Conservation (phyloP, 768 basidiomycete genomes). For the Crassisporium funariophilum region DNA sequence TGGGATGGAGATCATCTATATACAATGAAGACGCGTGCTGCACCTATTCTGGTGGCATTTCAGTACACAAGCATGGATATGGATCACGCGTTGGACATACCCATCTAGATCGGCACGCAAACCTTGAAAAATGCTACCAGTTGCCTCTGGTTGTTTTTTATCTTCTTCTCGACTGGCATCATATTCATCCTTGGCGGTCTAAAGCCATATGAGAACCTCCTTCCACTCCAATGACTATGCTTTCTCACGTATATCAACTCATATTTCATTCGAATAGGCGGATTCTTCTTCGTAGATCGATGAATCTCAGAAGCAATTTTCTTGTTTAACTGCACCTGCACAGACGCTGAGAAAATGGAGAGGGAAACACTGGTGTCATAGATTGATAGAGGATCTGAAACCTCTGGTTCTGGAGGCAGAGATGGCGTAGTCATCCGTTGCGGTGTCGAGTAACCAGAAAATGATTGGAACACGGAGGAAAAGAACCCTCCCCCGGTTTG, state of each 20-base stretch:
- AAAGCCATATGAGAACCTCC: slow-evolving; percentile 4
- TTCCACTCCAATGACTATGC: neutral
- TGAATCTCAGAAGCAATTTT: slow-evolving; percentile 75
- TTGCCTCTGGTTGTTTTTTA: slow-evolving; percentile 53
- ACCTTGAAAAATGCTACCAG: slow-evolving; percentile 85
- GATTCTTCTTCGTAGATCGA: slow-evolving; percentile 94
- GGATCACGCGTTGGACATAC: slow-evolving; percentile 38
- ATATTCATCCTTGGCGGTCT: slow-evolving; percentile 85
- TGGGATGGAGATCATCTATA: slow-evolving; percentile 18
- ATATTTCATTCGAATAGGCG: slow-evolving; percentile 72
- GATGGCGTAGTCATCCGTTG: slow-evolving; percentile 37
- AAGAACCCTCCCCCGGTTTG: slow-evolving; percentile 46
- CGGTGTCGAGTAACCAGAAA: slow-evolving; percentile 38
- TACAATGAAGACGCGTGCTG: slow-evolving; percentile 85
- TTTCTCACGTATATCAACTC: slow-evolving; percentile 80
- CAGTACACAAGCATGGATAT: neutral
- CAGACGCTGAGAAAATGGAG: slow-evolving; percentile 66
- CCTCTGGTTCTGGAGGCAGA: slow-evolving; percentile 34
- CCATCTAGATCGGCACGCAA: slow-evolving; percentile 85
- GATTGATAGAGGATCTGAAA: slow-evolving; percentile 38
- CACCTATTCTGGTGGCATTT: slow-evolving; percentile 49
- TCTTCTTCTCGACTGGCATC: slow-evolving; percentile 75
- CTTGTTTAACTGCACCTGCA: slow-evolving; percentile 64
- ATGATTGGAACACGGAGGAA: slow-evolving; percentile 44
- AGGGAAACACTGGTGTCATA: slow-evolving; percentile 59